Base-by-base conservation (phyloP, 768 basidiomycete genomes). In the Suillus spraguei region DNA sequence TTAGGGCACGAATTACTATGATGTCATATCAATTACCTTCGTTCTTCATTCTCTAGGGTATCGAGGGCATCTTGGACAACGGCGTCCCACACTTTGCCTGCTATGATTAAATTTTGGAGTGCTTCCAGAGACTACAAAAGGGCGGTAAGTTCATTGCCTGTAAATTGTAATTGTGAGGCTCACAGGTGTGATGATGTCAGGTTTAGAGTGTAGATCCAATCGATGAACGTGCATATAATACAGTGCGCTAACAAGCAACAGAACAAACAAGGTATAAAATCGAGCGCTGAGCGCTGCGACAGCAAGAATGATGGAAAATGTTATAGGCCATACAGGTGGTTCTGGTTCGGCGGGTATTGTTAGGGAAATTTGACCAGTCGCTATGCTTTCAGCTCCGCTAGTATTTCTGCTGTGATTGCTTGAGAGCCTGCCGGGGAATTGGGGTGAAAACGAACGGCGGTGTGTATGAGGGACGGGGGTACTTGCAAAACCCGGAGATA, bases 41-140 rank as follows among this genome's bases (percentile, higher is more conserved):
- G 83, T 69, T 93, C 91, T 67, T 93, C 91, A 35, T 78, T 84
- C 66, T 94, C 90, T 52, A 94, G 76, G 44, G 83, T 76, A 39
- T 76, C 76, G 64, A 92, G 80, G 9, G 89, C 85, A 67, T 92
- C 88, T 67, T 87, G 86, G 20, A 94, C 82, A 53, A 86, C 82
- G 9, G 87, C 83, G 65, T 92, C 90, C 92, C 92, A 94, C 32
- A 84, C 75, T 56, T 85, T 81, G 61, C 89, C 89, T 50, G 91
- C 85, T 56, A 79, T 74, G 67, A 91, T 83, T 62, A 94, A 79
- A 55, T 90, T 85, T 62, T 88, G 83, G 47, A 94, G 79, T 38
- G 86, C 81, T 67, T 83, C 80, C 66, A 91, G 76, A 56, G 89
- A 87, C 90, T 92, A 64, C 39, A 20, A 55, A 17, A 63, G 61